Conservation (phyloP, 2,329 filamentous ascomycete genomes). For the Alternaria brassicae region DNA sequence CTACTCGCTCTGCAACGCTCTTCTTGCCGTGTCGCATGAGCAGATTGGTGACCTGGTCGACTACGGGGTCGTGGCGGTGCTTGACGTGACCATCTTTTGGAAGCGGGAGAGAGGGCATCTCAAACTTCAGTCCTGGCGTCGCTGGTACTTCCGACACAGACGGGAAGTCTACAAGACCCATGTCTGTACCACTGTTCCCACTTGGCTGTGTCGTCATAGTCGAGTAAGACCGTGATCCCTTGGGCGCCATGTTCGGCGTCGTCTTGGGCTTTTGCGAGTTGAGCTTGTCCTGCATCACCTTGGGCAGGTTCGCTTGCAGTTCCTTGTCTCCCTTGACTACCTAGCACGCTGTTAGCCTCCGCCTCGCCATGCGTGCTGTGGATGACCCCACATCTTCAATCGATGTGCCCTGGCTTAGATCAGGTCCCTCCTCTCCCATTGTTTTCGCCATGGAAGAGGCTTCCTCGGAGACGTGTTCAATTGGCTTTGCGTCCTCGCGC, state of each 20-base stretch:
- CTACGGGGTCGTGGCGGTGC: constrained; percentile 82
- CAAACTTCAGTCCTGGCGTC: constrained; percentile 74
- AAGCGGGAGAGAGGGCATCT: constrained; percentile 71
- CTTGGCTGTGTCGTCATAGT: constrained; percentile 51
- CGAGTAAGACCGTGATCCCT: constrained; percentile 63
- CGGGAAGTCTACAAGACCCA: constrained; percentile 43
- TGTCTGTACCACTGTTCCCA: constrained; percentile 27
- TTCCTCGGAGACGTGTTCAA: constrained; percentile 70
- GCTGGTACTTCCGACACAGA: constrained; percentile 25
- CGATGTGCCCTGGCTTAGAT: constrained; percentile 70
- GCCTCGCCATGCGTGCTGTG: neutral
- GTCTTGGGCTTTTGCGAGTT: constrained; percentile 54
- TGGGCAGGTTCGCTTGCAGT: constrained; percentile 67
- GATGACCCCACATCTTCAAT: constrained; percentile 64
- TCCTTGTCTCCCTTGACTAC: constrained; percentile 69
- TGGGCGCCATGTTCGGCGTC: constrained; percentile 47
- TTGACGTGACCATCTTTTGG: constrained; percentile 71
- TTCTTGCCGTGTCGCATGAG: constrained; percentile 93
- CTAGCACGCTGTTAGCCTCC: constrained; percentile 50
- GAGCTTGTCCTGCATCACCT: constrained; percentile 69
- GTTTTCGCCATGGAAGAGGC: constrained; percentile 66
- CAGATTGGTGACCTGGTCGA: constrained; percentile 87
- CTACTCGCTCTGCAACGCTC: constrained; percentile 84
- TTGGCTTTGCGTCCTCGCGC: constrained; percentile 43
- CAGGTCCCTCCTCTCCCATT: constrained; percentile 64